These are phyloP conservation scores for Diplodia intermedia DNA, from an alignment of 2,329 filamentous ascomycete genomes.

Conservation along the genomic window DNA sequence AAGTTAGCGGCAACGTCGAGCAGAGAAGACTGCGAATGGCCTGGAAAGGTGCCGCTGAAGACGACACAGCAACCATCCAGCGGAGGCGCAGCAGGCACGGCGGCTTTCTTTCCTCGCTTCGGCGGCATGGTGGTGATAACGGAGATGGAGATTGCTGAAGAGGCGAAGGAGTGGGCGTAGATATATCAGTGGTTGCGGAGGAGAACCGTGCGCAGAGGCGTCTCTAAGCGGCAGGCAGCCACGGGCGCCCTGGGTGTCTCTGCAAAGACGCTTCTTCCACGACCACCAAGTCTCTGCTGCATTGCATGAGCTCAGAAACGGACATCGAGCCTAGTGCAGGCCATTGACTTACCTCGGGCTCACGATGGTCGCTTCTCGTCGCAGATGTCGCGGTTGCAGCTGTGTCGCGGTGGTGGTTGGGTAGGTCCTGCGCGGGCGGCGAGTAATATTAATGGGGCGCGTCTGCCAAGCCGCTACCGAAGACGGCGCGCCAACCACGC, in stretches of 20 bases:
- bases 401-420: neutral
- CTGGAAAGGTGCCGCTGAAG: slow-evolving; percentile 67
- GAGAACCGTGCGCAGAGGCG: slow-evolving; percentile 1
- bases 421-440: neutral
- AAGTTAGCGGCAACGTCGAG: slow-evolving; percentile 56
- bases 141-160: neutral
- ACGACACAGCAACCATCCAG: slow-evolving; percentile 61
- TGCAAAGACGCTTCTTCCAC: neutral
- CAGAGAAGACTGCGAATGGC: slow-evolving; percentile 59
- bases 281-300: neutral
- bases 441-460: neutral
- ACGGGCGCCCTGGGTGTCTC: neutral
- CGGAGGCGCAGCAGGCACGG: slow-evolving; percentile 40
- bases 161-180: slow-evolving; percentile 5
- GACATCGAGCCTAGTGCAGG: neutral
- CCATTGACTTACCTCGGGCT: neutral
- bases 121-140: neutral
- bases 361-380: neutral
- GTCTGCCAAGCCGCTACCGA: neutral
- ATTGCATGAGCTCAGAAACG: neutral
- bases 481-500: neutral
- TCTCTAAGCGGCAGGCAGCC: slow-evolving; percentile 3
- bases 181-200: neutral
- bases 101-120: slow-evolving; percentile 1
- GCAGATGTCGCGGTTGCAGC: neutral